Evolutionary conservation across 2,329 filamentous ascomycete genomes (phyloP).

Genomic region (Aspergillus japonicus): DNA sequence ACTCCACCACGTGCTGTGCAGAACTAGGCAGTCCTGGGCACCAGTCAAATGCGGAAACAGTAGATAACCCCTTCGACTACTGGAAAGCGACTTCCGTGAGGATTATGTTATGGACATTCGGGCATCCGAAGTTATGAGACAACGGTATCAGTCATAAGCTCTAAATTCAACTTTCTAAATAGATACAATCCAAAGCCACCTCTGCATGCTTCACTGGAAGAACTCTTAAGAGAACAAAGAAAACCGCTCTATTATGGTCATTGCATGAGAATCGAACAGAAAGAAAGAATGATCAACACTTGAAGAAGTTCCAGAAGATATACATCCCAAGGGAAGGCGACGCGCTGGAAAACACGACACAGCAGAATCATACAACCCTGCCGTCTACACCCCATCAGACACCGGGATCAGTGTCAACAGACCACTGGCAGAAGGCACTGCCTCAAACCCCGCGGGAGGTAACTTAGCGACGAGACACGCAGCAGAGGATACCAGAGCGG

Average conservation of each 20-base stretch:
- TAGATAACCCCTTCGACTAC: no score
- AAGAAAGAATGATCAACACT: background rate
- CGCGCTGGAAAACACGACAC: conserved; percentile 7
- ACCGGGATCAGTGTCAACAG: background rate
- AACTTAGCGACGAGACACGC: conserved; percentile 73
- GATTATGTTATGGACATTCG: no score
- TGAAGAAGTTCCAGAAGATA: background rate
- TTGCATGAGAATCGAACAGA: conserved; percentile 2
- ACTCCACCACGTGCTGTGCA: no score
- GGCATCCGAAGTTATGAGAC: background rate
- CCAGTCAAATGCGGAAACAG: no score
- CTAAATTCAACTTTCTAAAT: background rate
- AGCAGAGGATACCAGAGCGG: conserved; percentile 93
- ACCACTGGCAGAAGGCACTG: background rate
- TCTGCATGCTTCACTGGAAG: background rate
- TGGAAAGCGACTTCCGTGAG: no score
- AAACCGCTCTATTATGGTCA: conserved; percentile 9
- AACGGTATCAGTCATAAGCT: background rate
- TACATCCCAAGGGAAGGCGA: conserved; percentile 1
- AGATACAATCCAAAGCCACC: background rate
- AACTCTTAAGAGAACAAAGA: background rate
- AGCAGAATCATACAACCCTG: background rate
- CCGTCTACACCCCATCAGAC: background rate
- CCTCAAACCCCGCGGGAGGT: background rate
- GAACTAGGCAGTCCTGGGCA: no score